phyloP scores from a whole-genome alignment of 306 rosid species.

The Leucaena leucocephala region DNA sequence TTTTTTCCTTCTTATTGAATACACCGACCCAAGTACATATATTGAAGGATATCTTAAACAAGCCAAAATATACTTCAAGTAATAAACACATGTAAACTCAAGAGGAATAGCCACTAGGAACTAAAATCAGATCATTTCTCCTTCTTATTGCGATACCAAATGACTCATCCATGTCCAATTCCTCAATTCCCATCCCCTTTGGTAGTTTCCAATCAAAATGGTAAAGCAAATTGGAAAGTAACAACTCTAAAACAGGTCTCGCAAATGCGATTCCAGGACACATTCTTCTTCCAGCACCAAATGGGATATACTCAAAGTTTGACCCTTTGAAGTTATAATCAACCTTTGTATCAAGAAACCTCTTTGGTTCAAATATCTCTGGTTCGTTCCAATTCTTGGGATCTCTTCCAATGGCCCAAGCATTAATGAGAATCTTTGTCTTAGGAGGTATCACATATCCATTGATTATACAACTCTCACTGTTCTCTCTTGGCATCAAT shows the following conservation, averaged over 20 bases:
- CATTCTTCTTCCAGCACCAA: not conserved
- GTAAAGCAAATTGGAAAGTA: not conserved
- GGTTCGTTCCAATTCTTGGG: not conserved
- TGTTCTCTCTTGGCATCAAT: not conserved
- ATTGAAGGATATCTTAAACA: too few species aligned
- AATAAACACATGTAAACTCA: not conserved
- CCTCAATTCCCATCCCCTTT: not conserved
- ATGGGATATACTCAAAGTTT: conserved; percentile 2
- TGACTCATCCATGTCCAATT: not conserved
- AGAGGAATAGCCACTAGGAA: not conserved
- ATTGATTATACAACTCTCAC: not conserved
- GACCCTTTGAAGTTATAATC: not conserved
- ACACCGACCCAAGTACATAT: not conserved
- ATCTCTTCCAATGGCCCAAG: not conserved
- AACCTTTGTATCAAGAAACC: not conserved
- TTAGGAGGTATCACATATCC: not conserved
- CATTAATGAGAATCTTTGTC: not conserved
- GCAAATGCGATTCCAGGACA: not conserved
- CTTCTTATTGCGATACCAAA: not conserved
- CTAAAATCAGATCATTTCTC: not conserved
- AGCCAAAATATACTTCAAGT: not conserved
- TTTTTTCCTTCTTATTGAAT: too few species aligned
- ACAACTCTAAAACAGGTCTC: not conserved
- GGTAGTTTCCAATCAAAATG: conserved; percentile 3
- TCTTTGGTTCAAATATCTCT: not conserved